A percentile compares a stretch with the other conserved stretches of the same genome.
These are phyloP conservation scores for Vitrella brassicaformis DNA, from an alignment of 73 alveolate genomes.

Conservation along the genomic window DNA sequence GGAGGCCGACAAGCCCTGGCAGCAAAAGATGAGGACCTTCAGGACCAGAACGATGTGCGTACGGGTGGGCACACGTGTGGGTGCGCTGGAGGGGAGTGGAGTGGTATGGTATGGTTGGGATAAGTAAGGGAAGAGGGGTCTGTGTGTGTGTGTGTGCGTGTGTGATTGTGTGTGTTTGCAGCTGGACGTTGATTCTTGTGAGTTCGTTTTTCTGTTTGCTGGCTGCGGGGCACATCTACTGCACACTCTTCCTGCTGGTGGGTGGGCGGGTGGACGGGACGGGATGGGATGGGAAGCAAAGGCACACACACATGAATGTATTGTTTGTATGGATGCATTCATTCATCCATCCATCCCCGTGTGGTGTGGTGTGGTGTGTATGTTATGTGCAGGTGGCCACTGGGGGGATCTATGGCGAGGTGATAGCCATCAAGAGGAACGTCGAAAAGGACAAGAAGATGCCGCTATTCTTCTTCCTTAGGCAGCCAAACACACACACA, in stretches of 20 bases:
- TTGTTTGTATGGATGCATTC: not conserved
- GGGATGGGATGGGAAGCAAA: not conserved
- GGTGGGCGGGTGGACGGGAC: not conserved
- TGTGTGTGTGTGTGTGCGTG: too few species aligned
- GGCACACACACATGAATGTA: not conserved
- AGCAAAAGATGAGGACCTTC: too few species aligned
- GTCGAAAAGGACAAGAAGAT: slow-evolving; percentile 63
- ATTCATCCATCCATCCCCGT: not conserved
- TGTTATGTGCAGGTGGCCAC: not conserved
- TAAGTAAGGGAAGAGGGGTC: too few species aligned
- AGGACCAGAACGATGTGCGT: too few species aligned
- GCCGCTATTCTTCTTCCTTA: slow-evolving; percentile 53
- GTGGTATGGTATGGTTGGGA: too few species aligned
- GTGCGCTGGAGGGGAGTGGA: too few species aligned
- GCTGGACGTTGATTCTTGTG: slow-evolving; percentile 63
- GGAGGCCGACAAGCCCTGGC: too few species aligned
- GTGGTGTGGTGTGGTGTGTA: not conserved
- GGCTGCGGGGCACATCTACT: slow-evolving; percentile 76
- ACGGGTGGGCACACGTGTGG: too few species aligned
- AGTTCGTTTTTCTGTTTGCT: slow-evolving; percentile 53
- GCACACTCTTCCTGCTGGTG: slow-evolving; percentile 51
- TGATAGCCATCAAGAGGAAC: slow-evolving; percentile 69
- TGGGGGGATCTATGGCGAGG: slow-evolving; percentile 72
- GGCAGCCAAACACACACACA: too few species aligned
- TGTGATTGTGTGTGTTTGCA: slow-evolving; percentile 1